Base-by-base conservation (phyloP, 129 eudicot species). In the Lactuca sativa region DNA sequence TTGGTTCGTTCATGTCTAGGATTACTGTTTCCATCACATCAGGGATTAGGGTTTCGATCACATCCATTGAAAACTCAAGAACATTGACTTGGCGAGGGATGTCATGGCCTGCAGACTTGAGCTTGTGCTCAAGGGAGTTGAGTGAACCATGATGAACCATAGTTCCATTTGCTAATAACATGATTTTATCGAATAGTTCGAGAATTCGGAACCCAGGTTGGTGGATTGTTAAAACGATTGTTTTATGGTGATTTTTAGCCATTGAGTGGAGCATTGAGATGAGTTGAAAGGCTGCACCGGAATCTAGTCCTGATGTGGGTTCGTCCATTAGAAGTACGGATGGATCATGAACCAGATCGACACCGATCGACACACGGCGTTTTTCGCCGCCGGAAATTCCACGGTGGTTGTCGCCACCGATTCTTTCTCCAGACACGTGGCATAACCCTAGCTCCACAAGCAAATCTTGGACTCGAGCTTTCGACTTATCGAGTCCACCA, bases 161-260 rank as follows among this genome's bases (percentile, higher is more conserved):
- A 3, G 53, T 14, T 7, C 96, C 95, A 25, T 86, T 76, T 0
- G 73, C 76, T 14, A 90, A 62, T 60, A 90, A n/a, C 56, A 86
- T 65, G 48, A 86, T 78, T 48, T 82, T 81, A 61, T 86, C 90
- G 34, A 86, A 33, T 0, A 86, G 59, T 69, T 90, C 86, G 5
- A 90, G 83, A 73, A 90, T 90, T 48, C 86, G 86, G 62, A 80
- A 86, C 33, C 96, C 95, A 0, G 96, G 96, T 64, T 90, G 96
- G 64, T 90, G 96, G 49, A 90, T 90, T 31, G 88, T 86, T 48
- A 90, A 49, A 14, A 86, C 78, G 5, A 86, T 80, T 0, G 91
- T 90, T 79, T 86, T 90, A 14, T 71, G 43, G 14, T 82, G 85
- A 56, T 74, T 57, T 59, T 76, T 76, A 2, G 93, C 90, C 88